Evolutionary conservation across 768 basidiomycete species (phyloP).

Genomic region (Tubosaeta brunneosetosa): DNA sequence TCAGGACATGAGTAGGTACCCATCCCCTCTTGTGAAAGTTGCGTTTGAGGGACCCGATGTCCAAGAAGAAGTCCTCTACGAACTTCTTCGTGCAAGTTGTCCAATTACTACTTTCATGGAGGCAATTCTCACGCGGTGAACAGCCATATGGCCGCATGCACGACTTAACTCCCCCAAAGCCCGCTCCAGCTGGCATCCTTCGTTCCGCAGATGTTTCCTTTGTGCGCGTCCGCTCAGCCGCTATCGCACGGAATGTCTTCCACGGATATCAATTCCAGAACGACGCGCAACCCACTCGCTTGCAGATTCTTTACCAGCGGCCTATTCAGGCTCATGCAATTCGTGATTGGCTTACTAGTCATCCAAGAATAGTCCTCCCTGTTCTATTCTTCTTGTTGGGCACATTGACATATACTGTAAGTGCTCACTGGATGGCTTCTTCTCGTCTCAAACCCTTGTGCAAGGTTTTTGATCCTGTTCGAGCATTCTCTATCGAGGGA

Average conservation of each 20-base stretch:
- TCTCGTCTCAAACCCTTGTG: background rate
- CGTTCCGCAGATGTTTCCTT: conserved; percentile 66
- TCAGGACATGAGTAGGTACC: conserved; percentile 83
- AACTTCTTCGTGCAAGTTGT: conserved; percentile 63
- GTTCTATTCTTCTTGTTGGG: conserved; percentile 85
- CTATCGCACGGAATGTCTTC: conserved; percentile 77
- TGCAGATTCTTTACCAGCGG: conserved; percentile 56
- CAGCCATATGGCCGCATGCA: conserved; percentile 81
- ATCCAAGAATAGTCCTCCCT: conserved; percentile 82
- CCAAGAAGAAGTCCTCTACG: conserved; percentile 73
- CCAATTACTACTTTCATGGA: background rate
- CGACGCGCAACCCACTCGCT: conserved; percentile 32
- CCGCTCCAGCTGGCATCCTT: conserved; percentile 60
- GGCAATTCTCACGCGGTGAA: conserved; percentile 5
- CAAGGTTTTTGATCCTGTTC: conserved; percentile 90
- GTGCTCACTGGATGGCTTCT: conserved; percentile 19
- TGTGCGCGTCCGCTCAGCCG: conserved; percentile 59
- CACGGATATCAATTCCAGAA: conserved; percentile 51
- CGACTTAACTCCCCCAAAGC: conserved; percentile 56
- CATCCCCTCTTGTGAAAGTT: conserved; percentile 68
- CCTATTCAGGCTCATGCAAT: conserved; percentile 64
- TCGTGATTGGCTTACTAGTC: conserved; percentile 77
- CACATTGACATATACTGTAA: conserved; percentile 80
- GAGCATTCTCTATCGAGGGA: conserved; percentile 75
- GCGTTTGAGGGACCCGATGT: conserved; percentile 88